These are phyloP conservation scores for Coniochaeta sp. DNA, from an alignment of 2,329 filamentous ascomycete species.

Conservation along the genomic window DNA sequence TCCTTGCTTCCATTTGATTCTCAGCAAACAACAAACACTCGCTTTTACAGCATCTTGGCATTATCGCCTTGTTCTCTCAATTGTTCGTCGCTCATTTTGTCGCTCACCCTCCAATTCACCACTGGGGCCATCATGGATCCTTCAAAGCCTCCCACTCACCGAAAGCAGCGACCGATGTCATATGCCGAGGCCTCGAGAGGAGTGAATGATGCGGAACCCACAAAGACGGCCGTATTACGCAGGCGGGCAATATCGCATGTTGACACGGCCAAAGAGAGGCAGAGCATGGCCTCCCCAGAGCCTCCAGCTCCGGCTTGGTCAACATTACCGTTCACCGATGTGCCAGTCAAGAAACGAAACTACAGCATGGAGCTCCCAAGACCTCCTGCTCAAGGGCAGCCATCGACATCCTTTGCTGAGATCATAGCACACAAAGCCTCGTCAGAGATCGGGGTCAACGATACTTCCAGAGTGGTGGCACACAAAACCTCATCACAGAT, in stretches of 20 bases:
- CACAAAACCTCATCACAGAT: neutral
- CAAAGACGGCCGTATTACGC: neutral
- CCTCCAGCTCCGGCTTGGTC: neutral
- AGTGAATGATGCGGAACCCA: neutral
- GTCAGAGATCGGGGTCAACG: neutral
- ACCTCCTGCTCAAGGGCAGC: neutral
- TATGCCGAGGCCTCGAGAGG: neutral
- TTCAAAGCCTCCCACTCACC: neutral
- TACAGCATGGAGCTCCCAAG: neutral
- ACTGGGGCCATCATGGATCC: neutral
- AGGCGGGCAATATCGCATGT: constrained; percentile 3
- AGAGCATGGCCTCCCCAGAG: neutral
- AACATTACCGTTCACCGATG: neutral
- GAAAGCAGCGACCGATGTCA: neutral
- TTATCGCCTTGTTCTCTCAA: neutral
- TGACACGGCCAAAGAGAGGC: neutral
- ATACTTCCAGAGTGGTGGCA: neutral
- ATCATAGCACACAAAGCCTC: neutral
- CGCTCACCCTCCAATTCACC: neutral
- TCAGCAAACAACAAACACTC: neutral
- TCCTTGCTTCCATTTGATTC: neutral
- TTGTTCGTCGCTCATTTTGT: too few species aligned
- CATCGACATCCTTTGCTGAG: neutral
- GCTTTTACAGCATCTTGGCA: neutral
- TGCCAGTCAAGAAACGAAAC: neutral